phyloP scores from a whole-genome alignment of 1,284 basidiomycete species.

The Bjerkandera adusta region DNA sequence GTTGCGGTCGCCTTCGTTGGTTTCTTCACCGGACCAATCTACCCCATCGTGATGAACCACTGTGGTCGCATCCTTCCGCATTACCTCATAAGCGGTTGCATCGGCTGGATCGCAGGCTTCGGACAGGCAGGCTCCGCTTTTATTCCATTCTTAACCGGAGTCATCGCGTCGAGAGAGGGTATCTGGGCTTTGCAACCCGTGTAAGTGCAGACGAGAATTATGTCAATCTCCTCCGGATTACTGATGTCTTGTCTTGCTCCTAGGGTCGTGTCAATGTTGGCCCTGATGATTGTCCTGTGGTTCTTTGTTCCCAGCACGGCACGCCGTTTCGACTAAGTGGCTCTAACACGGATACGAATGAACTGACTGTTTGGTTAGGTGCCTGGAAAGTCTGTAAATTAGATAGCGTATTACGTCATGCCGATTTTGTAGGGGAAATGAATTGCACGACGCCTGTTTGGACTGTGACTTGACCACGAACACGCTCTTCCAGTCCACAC shows the following conservation, averaged over 20 bases:
- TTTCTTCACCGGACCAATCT: slow-evolving; percentile 49
- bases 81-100: slow-evolving; percentile 48
- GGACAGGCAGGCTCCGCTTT: slow-evolving; percentile 52
- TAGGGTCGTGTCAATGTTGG: too few species aligned
- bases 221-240: neutral
- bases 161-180: slow-evolving; percentile 47
- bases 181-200: slow-evolving; percentile 54
- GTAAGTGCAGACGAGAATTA: slow-evolving; percentile 33
- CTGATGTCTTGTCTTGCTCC: neutral
- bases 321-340: slow-evolving; percentile 5
- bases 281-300: slow-evolving; percentile 4
- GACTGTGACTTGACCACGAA: too few species aligned
- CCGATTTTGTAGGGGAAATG: too few species aligned
- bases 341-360: too few species aligned
- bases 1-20: slow-evolving; percentile 56
- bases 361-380: too few species aligned
- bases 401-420: too few species aligned
- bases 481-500: too few species aligned
- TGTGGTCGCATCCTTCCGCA: slow-evolving; percentile 44
- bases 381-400: too few species aligned
- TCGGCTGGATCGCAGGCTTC: slow-evolving; percentile 55
- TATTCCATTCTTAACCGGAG: slow-evolving; percentile 57
- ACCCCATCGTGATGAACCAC: slow-evolving; percentile 52
- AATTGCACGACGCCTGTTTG: too few species aligned
- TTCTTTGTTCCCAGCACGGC: slow-evolving; percentile 1